A percentile compares a stretch with the other conserved stretches of the same genome.
phyloP scores from a whole-genome alignment of 352 stramenopile genomes.

The Phytophthora constricta region DNA sequence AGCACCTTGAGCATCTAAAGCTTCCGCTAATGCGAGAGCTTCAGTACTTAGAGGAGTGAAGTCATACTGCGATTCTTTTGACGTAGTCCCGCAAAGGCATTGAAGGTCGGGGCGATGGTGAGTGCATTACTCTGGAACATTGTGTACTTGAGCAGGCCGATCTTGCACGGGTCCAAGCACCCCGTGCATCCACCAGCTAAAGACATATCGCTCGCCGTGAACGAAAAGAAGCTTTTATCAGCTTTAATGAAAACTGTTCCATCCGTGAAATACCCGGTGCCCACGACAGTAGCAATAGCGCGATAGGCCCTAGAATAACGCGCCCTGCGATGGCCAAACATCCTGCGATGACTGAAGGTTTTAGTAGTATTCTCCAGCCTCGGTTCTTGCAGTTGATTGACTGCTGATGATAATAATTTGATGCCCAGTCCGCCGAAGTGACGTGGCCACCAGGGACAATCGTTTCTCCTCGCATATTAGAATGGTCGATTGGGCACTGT shows the following conservation, averaged over 20 bases:
- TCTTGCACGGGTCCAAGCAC: slow-evolving; percentile 22
- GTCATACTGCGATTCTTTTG: slow-evolving; percentile 9
- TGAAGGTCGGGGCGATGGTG: slow-evolving; percentile 20
- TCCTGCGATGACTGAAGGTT: slow-evolving; percentile 11
- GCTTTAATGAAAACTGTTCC: slow-evolving; percentile 18
- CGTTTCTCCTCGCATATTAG: background rate
- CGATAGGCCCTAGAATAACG: slow-evolving; percentile 6
- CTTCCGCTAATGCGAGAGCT: slow-evolving; percentile 12
- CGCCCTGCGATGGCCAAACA: slow-evolving; percentile 16
- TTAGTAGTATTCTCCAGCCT: background rate
- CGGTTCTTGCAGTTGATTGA: background rate
- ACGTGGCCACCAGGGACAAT: background rate
- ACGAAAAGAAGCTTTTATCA: slow-evolving; percentile 16
- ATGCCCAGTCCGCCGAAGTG: slow-evolving; percentile 5
- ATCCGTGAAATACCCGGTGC: background rate
- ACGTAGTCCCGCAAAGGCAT: slow-evolving; percentile 8
- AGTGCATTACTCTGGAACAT: slow-evolving; percentile 19
- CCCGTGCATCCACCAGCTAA: slow-evolving; percentile 16
- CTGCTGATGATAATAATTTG: slow-evolving; percentile 10
- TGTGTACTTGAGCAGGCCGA: slow-evolving; percentile 25
- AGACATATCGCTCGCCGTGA: slow-evolving; percentile 19
- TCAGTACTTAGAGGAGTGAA: slow-evolving; percentile 11
- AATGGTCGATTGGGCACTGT: too few species aligned
- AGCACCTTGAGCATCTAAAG: slow-evolving; percentile 17
- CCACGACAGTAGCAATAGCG: slow-evolving; percentile 10